Evolutionary conservation across 2,329 filamentous ascomycete species (phyloP).

Genomic region (Pestalotiopsis sp.): DNA sequence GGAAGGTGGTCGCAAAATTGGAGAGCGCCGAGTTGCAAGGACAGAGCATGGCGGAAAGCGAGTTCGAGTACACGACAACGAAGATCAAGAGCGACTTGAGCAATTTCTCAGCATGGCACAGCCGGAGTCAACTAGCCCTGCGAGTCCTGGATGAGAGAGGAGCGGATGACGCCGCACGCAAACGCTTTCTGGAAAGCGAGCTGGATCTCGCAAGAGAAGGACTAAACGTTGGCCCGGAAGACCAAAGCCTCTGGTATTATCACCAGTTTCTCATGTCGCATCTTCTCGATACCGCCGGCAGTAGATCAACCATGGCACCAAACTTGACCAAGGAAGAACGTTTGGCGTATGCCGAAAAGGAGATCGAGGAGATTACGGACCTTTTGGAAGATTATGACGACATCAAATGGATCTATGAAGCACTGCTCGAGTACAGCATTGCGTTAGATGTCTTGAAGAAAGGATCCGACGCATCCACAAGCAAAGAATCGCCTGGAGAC

Average conservation of each 20-base stretch:
- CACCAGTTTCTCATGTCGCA: slow-evolving; percentile 84
- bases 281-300: slow-evolving; percentile 51
- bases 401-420: slow-evolving; percentile 82
- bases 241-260: slow-evolving; percentile 97
- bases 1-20: slow-evolving; percentile 75
- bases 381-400: slow-evolving; percentile 61
- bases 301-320: slow-evolving; percentile 61
- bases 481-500: slow-evolving; percentile 39
- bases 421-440: slow-evolving; percentile 74
- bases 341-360: slow-evolving; percentile 64
- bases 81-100: slow-evolving; percentile 87
- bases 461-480: slow-evolving; percentile 32
- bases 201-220: slow-evolving; percentile 75
- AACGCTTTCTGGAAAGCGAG: slow-evolving; percentile 75
- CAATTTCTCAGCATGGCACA: slow-evolving; percentile 98
- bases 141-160: slow-evolving; percentile 71
- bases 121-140: slow-evolving; percentile 81
- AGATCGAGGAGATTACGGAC: slow-evolving; percentile 75
- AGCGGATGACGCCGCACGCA: slow-evolving; percentile 64
- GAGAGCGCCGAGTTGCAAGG: slow-evolving; percentile 60
- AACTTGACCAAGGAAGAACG: slow-evolving; percentile 65
- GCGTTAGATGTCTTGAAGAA: slow-evolving; percentile 57
- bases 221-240: slow-evolving; percentile 86
- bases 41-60: slow-evolving; percentile 71
- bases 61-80: slow-evolving; percentile 87